Evolutionary conservation across 2,329 filamentous ascomycete genomes (phyloP).

Genomic region (Colletotrichum kahawae): DNA sequence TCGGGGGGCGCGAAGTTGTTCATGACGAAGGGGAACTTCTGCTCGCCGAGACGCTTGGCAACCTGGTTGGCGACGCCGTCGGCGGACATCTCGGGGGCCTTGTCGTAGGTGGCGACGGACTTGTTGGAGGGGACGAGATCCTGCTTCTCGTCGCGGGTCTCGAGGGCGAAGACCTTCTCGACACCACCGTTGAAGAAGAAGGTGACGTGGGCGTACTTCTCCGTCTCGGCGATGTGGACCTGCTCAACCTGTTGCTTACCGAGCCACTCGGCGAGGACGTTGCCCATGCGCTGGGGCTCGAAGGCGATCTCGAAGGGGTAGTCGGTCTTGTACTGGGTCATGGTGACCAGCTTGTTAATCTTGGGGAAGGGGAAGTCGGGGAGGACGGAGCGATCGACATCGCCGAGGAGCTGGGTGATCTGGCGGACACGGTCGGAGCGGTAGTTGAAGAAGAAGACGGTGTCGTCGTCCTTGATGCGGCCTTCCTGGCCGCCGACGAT

Average conservation of each 20-base stretch:
- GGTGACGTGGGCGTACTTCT: constrained; percentile 99
- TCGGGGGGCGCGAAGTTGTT: constrained; percentile 99
- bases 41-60: constrained; percentile 81
- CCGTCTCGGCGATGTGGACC: constrained; percentile 96
- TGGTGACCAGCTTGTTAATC: constrained; percentile 84
- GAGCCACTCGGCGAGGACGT: constrained; percentile 97
- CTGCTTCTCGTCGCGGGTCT: constrained; percentile 83
- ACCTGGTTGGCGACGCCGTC: constrained; percentile 89
- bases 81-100: constrained; percentile 95
- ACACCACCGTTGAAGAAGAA: constrained; percentile 99
- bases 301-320: constrained; percentile 94
- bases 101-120: constrained; percentile 90
- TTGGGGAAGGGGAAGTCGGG: constrained; percentile 95
- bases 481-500: constrained; percentile 87
- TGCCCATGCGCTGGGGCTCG: constrained; percentile 92
- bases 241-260: constrained; percentile 88
- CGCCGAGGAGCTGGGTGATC: constrained; percentile 91
- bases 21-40: constrained; percentile 96
- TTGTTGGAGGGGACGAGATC: constrained; percentile 87
- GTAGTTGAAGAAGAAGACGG: constrained; percentile 99
- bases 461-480: constrained; percentile 89
- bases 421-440: constrained; percentile 96
- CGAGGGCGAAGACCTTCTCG: constrained; percentile 92
- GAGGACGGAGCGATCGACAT: constrained; percentile 86
- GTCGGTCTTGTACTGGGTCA: constrained; percentile 98